phyloP scores from a whole-genome alignment of 148 eudicot genomes.

The Polygonum maritimum region DNA sequence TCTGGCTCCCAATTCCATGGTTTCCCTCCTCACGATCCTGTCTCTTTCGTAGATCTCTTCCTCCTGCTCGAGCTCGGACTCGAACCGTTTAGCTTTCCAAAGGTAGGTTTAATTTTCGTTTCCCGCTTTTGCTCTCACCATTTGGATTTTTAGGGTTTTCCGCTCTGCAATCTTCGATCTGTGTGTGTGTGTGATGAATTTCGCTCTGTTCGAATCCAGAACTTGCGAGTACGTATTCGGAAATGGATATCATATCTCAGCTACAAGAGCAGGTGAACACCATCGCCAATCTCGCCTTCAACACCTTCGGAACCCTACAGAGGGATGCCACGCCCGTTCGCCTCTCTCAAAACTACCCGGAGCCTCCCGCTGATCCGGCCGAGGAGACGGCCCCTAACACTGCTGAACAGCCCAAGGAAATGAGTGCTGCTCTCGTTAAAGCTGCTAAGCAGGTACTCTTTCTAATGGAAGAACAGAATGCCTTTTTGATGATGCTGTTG shows the following conservation, averaged over 20 bases:
- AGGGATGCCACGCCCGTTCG: conserved; percentile 89
- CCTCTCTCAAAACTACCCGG: conserved; percentile 84
- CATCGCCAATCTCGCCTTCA: conserved; percentile 67
- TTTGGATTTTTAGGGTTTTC: too few relatives aligned
- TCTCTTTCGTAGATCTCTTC: too few relatives aligned
- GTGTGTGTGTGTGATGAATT: too few relatives aligned
- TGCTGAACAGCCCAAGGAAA: conserved; percentile 57
- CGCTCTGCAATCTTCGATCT: too few relatives aligned
- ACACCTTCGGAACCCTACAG: conserved; percentile 83
- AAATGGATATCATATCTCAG: conserved; percentile 89
- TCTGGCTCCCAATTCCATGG: too few relatives aligned
- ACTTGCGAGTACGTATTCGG: background rate
- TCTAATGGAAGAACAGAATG: background rate
- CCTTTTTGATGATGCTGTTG: background rate
- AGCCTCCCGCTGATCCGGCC: conserved; percentile 27
- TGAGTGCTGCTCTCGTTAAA: conserved; percentile 74
- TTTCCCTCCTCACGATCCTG: too few relatives aligned
- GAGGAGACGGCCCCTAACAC: conserved; percentile 39
- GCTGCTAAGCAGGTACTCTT: conserved; percentile 80
- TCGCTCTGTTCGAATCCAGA: background rate
- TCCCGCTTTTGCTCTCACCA: too few relatives aligned
- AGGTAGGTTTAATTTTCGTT: too few relatives aligned
- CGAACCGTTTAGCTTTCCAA: too few relatives aligned
- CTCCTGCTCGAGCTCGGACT: too few relatives aligned
- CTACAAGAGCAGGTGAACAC: conserved; percentile 80